Base-by-base conservation (phyloP, 2,329 filamentous ascomycete genomes). In the Xylogone sp. region DNA sequence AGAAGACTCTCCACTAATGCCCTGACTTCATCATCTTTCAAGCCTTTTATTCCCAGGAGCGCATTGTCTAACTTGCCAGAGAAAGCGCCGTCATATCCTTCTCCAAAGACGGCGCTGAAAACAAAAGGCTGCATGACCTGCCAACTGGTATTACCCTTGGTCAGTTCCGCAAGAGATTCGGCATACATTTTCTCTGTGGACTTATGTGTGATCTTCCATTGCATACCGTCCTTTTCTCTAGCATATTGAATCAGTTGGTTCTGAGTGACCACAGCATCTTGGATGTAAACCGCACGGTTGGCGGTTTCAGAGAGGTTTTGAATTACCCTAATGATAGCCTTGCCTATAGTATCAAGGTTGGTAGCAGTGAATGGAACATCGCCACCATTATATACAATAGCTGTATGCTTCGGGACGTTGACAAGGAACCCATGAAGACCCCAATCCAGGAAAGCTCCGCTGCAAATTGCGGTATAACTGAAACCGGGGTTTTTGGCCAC, bases 1-100 rank as follows among this genome's bases (percentile, higher is more conserved):
- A 85, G 82, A 62, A 81, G 81, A 53, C 79, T 78, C 63, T 88
- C 83, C 62, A 69, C 58, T 42, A 68, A 49, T 21, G 56, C 57
- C 51, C 62, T 59, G 13, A 69, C 29, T 45, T 65, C 47, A 47
- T 29, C 50, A 42, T 52, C 50, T 2, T 20, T 31, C 45, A 52
- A 45, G 46, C 58, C 59, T 53, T 67, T 62, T 24, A 69, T 50
- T 2, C 69, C 68, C 18, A 71, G 56, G 53, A 71, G 49, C 29
- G 66, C 60, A 49, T 71, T 72, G 50, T 70, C 68, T 50, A 67
- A 43, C 20, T 45, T 42, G 43, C 19, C 49, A 18, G 59, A 63
- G 53, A 68, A 67, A 45, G 68, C 59, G 49, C 63, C 63, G 3
- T 65, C 63, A 57, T 67, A 71, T 2, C 58, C 60, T n/a, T n/a